Evolutionary conservation across 2,329 filamentous ascomycete species (phyloP).

Genomic region (Beauveria caledonica): DNA sequence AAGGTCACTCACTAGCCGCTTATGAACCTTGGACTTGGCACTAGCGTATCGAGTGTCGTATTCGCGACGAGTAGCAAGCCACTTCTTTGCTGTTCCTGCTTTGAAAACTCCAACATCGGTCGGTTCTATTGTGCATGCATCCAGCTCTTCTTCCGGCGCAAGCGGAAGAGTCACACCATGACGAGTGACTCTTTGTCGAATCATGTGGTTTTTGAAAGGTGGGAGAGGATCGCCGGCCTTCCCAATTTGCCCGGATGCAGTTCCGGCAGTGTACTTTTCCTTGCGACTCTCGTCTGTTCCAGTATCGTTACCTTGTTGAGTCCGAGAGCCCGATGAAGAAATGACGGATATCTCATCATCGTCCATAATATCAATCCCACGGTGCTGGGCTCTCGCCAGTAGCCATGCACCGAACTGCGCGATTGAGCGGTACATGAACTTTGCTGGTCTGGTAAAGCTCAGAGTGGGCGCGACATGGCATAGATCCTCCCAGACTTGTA

Average conservation of each 20-base stretch:
- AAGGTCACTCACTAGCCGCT: slow-evolving; percentile 65
- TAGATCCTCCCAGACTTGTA: slow-evolving; percentile 93
- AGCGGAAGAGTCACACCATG: slow-evolving; percentile 68
- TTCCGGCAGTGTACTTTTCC: background rate
- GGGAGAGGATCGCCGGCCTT: slow-evolving; percentile 79
- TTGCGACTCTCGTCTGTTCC: slow-evolving; percentile 17
- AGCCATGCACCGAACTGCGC: slow-evolving; percentile 93
- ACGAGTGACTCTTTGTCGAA: slow-evolving; percentile 75
- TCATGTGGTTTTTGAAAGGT: slow-evolving; percentile 77
- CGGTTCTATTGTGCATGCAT: slow-evolving; percentile 53
- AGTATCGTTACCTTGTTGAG: slow-evolving; percentile 17
- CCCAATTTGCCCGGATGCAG: slow-evolving; percentile 48
- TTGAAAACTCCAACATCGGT: slow-evolving; percentile 73
- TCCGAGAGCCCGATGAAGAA: slow-evolving; percentile 46
- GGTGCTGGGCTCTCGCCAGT: slow-evolving; percentile 71
- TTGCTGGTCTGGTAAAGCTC: slow-evolving; percentile 93
- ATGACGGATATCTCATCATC: slow-evolving; percentile 72
- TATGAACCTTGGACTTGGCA: slow-evolving; percentile 63
- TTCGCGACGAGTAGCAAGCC: slow-evolving; percentile 64
- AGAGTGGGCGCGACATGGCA: slow-evolving; percentile 89
- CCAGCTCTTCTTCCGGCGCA: slow-evolving; percentile 53
- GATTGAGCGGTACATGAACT: slow-evolving; percentile 88
- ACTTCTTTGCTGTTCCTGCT: slow-evolving; percentile 68
- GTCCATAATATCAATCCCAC: slow-evolving; percentile 70
- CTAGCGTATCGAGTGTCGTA: slow-evolving; percentile 68